Base-by-base conservation (phyloP, 257 asterid species). In the Catharanthus roseus region DNA sequence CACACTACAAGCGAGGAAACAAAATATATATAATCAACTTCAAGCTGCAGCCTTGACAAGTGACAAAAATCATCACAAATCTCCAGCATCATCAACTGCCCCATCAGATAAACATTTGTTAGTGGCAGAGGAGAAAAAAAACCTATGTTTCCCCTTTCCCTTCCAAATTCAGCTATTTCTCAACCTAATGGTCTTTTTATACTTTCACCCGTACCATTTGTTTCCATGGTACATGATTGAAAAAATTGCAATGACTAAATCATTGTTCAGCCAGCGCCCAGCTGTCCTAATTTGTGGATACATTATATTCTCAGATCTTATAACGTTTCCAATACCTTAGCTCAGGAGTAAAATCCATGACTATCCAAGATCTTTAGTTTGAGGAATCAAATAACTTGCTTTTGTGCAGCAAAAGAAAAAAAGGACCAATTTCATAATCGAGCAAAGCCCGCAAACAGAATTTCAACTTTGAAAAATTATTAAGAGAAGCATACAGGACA, bases 181-280 rank as follows among this genome's bases (percentile, higher is more conserved):
- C 60, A 21, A 9, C 10, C 47, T 15, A 42, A 12, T 42, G 13
- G 49, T 42, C 11, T 5, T 42, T 53, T 23, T 53, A 53, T 23
- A n/a, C 23, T 23, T 55, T 29, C 63, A 26, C 2, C 63, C 0
- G 6, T 11, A 56, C 34, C 19, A 38, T 57, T 28, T 57, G 36
- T 28, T 10, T 31, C 38, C 12, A 28, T 3, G 23, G 41, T 16
- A 56, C 19, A 56, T 28, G 18, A 26, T 56, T 10, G 34, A 18
- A 56, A 56, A n/a, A 56, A 24, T 47, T 47, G 19, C 21, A 13
- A 24, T 10, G 16, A 34, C 62, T 34, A 11, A 13, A 13, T 12
- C 65, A 31, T 60, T 57, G 39, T 28, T 57, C 16, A 56, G 63
- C 49, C 39, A 57, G 64, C 21, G n/a, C n/a, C n/a, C n/a, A n/a